Conservation (phyloP, 1,284 basidiomycete species). For the Ceratobasidium sp. region DNA sequence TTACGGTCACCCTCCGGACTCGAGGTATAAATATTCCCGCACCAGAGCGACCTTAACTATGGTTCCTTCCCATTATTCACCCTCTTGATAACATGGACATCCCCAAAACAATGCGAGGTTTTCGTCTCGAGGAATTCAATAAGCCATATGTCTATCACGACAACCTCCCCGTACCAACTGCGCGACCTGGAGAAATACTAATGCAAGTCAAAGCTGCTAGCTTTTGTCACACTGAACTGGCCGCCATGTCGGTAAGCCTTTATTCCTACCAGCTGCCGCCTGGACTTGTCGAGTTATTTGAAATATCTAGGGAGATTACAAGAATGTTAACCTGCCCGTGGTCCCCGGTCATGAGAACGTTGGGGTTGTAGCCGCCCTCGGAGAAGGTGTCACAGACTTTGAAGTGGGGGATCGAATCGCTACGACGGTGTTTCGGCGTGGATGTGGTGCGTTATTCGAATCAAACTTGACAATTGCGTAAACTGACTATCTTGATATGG, state of each 20-base stretch:
- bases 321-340: conserved; percentile 31
- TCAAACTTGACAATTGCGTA: background rate
- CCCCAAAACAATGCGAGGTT: conserved; percentile 43
- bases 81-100: conserved; percentile 4
- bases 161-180: conserved; percentile 43
- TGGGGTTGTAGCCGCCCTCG: conserved; percentile 43
- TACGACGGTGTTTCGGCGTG: conserved; percentile 19
- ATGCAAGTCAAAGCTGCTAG: conserved; percentile 56
- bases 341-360: conserved; percentile 44
- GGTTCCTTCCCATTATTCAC: background rate
- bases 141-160: conserved; percentile 46
- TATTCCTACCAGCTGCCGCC: too few relatives aligned
- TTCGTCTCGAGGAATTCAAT: conserved; percentile 45
- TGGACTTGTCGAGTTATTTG: too few relatives aligned
- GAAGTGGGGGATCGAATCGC: conserved; percentile 40
- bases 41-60: too few relatives aligned
- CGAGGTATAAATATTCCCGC: conserved; percentile 21
- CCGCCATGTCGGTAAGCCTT: conserved; percentile 31
- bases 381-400: conserved; percentile 39
- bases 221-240: conserved; percentile 47
- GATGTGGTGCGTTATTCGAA: conserved; percentile 10
- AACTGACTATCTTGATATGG: background rate
- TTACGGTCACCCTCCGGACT: background rate
- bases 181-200: conserved; percentile 56
- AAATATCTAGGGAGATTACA: conserved; percentile 35